Conservation (phyloP, 192 early-diverging fungal species). For the Chytriomyces sp. region DNA sequence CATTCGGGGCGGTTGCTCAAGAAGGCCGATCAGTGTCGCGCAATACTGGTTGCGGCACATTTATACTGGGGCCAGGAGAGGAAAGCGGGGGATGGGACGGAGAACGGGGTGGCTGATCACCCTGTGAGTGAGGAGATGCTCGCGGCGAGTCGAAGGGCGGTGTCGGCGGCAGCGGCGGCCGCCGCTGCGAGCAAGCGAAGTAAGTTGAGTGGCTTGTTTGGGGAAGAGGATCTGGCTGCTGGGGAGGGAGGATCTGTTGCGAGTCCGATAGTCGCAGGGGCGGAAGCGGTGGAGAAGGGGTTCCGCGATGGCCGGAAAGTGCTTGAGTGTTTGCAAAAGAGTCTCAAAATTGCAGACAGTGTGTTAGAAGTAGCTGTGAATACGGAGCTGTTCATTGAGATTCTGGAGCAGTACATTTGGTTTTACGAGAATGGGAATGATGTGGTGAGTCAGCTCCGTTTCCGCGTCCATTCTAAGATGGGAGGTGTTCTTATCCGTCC, state of each 20-base stretch:
- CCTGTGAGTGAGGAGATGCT: neutral
- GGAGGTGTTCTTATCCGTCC: constrained; percentile 7
- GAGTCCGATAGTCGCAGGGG: constrained; percentile 36
- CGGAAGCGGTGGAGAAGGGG: constrained; percentile 58
- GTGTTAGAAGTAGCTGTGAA: constrained; percentile 89
- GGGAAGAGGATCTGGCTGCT: constrained; percentile 4
- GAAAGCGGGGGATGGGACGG: neutral
- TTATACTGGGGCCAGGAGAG: constrained; percentile 82
- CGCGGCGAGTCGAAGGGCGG: neutral
- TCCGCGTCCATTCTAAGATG: neutral
- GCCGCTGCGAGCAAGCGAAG: neutral
- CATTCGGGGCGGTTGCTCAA: constrained; percentile 90
- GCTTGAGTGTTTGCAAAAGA: constrained; percentile 89
- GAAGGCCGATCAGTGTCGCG: constrained; percentile 92
- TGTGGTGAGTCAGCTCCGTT: constrained; percentile 58
- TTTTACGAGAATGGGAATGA: constrained; percentile 93
- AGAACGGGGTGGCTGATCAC: constrained; percentile 14
- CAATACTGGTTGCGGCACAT: constrained; percentile 79
- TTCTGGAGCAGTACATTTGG: constrained; percentile 92
- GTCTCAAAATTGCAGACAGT: constrained; percentile 91
- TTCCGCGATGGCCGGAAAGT: constrained; percentile 89
- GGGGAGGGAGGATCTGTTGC: constrained; percentile 8
- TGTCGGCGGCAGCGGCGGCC: neutral
- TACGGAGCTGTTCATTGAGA: constrained; percentile 95
- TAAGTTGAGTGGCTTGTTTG: constrained; percentile 27